Evolutionary conservation across 2,329 filamentous ascomycete genomes (phyloP), one percentile per base, ranked within the genome.

Genomic region (Diaporthe eres): DNA sequence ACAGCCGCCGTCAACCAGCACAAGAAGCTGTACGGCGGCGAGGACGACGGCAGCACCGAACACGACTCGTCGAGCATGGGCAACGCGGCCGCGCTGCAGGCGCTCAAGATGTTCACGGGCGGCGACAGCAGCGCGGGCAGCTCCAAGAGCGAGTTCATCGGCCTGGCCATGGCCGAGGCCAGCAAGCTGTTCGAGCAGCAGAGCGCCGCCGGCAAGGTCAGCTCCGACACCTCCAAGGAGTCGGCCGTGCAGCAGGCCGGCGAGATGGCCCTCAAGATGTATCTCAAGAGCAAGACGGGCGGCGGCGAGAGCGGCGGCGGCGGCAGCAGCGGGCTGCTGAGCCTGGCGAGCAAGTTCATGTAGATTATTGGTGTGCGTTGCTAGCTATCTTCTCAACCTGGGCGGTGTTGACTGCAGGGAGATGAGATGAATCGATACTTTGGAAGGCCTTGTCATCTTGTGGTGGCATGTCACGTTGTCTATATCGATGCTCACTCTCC

Each of bases 201-300:
- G 83, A 83, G 86, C 42, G 84, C 87, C 13, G 83, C 88, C 78
- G 90, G 90, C 79, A 88, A 89, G 79, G 85, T 91, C 28, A 82
- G 86, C 4, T 84, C 88, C 34, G 88, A 89, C 37, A 90, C 93
- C 7, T 94, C 91, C 85, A 98, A 98, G 90, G 92, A 98, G 85
- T 92, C 92, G 65, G 95, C 92, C 68, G 87, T 98, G 63, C 92
- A 94, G 82, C 88, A 92, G 83, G 96, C 96, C 4, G 95, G 92
- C 2, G 93, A 98, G 88, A 93, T 94, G 90, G 96, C 95, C 3
- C 84, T 98, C 80, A 95, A 98, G 90, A 94, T 98, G 91, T 98
- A 96, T 84, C 86, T 97, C 87, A 96, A 98, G 90, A 92, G 90
- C 80, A 89, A 95, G 82, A 55, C 19, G 19, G 42, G 47, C 22